Conservation (phyloP, 257 asterid genomes). For the Solanum etuberosum region DNA sequence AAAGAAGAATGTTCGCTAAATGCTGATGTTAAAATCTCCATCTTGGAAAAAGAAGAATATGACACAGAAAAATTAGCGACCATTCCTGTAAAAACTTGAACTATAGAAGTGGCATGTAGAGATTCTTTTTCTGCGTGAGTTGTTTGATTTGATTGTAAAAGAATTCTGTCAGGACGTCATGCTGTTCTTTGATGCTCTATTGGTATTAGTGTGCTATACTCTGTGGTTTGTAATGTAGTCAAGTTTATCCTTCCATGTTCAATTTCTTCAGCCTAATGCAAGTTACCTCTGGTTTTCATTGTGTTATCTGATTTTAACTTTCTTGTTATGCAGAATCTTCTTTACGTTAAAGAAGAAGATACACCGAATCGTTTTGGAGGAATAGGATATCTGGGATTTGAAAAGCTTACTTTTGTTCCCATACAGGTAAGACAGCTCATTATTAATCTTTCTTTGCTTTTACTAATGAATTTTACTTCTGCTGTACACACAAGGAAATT, state of each 20-base stretch:
- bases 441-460: neutral
- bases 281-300: neutral
- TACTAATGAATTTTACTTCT: neutral
- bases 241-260: neutral
- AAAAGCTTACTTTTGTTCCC: constrained; percentile 88
- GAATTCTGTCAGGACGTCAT: neutral
- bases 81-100: neutral
- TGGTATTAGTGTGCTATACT: neutral
- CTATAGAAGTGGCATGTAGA: neutral
- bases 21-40: neutral
- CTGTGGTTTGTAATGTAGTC: neutral
- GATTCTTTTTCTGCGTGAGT: neutral
- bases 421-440: constrained; percentile 56
- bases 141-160: neutral
- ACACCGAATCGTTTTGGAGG: constrained; percentile 94
- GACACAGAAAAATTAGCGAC: neutral
- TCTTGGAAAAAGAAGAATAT: neutral
- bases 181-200: neutral
- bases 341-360: constrained; percentile 55
- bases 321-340: constrained; percentile 65
- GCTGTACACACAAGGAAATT: neutral
- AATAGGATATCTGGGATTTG: constrained; percentile 72
- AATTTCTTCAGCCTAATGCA: neutral
- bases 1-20: neutral
- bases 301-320: constrained; percentile 1